These are phyloP conservation scores for Pisolithus marmoratus DNA, from an alignment of 768 basidiomycete genomes.

Conservation along the genomic window DNA sequence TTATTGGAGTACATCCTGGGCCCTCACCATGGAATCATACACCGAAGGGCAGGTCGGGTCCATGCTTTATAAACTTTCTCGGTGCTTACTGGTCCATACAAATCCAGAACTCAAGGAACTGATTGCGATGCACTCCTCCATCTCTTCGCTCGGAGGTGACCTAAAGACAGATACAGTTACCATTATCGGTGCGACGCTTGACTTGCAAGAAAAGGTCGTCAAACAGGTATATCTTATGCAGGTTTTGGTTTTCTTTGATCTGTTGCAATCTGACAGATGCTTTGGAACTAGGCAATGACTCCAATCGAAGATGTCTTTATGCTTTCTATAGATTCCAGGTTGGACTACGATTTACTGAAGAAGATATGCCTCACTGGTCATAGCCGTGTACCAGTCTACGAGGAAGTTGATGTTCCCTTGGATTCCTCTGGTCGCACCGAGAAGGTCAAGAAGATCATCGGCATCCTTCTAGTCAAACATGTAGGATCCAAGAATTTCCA, in stretches of 20 bases:
- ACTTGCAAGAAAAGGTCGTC: slow-evolving; percentile 83
- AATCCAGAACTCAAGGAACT: slow-evolving; percentile 74
- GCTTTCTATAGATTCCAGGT: slow-evolving; percentile 77
- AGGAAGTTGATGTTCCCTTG: slow-evolving; percentile 62
- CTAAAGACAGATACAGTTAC: slow-evolving; percentile 81
- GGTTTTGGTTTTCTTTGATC: too few relatives aligned
- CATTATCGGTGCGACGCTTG: slow-evolving; percentile 86
- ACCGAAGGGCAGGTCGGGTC: slow-evolving; percentile 57
- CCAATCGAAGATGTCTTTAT: slow-evolving; percentile 78
- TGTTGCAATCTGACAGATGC: neutral
- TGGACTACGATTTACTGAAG: slow-evolving; percentile 77
- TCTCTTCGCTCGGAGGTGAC: slow-evolving; percentile 75
- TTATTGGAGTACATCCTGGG: slow-evolving; percentile 74
- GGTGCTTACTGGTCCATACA: neutral
- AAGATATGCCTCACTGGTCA: slow-evolving; percentile 78
- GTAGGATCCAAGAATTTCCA: slow-evolving; percentile 16
- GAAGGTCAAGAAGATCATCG: slow-evolving; percentile 77
- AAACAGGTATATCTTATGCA: slow-evolving; percentile 38
- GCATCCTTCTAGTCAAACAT: slow-evolving; percentile 84
- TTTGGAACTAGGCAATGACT: slow-evolving; percentile 60
- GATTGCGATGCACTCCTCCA: slow-evolving; percentile 80
- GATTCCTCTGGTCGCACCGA: slow-evolving; percentile 31
- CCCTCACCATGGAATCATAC: slow-evolving; percentile 86
- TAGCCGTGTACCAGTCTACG: slow-evolving; percentile 78
- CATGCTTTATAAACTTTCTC: neutral